Conservation (phyloP, 345 rosid genomes). For the Populus tremula region DNA sequence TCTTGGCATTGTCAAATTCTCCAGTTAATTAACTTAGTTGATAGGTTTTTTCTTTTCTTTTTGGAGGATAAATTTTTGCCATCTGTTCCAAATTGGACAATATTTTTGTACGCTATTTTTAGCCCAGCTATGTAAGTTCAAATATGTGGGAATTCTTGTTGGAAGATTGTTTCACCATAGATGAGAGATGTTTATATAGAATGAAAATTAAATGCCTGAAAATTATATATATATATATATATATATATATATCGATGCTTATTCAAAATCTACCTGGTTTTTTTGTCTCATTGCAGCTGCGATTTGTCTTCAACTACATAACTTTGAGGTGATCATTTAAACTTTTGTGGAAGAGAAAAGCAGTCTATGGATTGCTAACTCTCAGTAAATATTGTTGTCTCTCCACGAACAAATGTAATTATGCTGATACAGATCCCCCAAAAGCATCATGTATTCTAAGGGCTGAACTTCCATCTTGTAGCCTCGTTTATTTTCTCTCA, state of each 20-base stretch:
- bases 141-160: not conserved
- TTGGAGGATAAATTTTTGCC: not conserved
- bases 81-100: not conserved
- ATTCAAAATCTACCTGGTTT: not conserved
- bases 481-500: not conserved
- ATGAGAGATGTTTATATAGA: no score
- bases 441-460: not conserved
- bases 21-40: not conserved
- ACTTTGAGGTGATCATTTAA: not conserved
- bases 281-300: not conserved
- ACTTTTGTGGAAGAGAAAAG: not conserved
- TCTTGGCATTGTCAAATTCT: no score
- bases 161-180: not conserved
- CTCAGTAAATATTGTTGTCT: not conserved
- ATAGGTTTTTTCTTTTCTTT: not conserved
- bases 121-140: not conserved
- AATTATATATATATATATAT: no score
- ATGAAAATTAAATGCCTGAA: no score
- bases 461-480: not conserved
- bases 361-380: not conserved
- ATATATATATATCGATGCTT: not conserved
- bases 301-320: not conserved
- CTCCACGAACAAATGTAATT: not conserved
- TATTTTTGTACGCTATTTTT: not conserved
- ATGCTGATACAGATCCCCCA: not conserved